Evolutionary conservation across 2,329 filamentous ascomycete genomes (phyloP), one percentile per base, ranked within the genome.

Genomic region (Akanthomyces muscarius): DNA sequence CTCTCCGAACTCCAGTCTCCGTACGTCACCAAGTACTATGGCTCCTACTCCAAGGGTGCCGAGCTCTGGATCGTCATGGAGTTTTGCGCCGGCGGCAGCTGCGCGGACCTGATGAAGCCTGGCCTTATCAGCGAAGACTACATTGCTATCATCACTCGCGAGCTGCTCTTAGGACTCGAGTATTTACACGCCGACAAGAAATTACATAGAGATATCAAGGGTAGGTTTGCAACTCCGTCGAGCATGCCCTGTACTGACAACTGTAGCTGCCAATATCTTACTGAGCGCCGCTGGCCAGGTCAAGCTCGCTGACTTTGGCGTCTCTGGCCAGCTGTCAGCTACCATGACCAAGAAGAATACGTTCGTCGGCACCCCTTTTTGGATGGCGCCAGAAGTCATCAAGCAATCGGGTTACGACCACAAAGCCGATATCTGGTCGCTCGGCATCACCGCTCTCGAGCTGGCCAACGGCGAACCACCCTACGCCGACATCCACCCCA

Each of bases 321-420:
- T 99, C 7, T 97, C 94, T 1, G 94, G 94, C 33, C 95, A 98
- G 77, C 83, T 98, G 25, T 96, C 94, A 11, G 94, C 94, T 7
- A 99, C 94, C 56, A 98, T 98, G 93, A 97, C 94, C 66, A 98
- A 98, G 83, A 98, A 98, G 80, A 98, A 98, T 74, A 98, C 94
- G 0, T 99, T 98, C 75, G 94, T 99, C 38, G 95, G 95, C 41
- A 98, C 94, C 0, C 94, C 95, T 1, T 99, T 98, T 74, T 99
- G 95, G 95, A 99, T 99, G 94, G 94, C 95, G 3, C 94, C 94
- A 13, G 94, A 99, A 77, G 94, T 98, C 62, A 99, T 99, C 76
- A 97, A 97, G 78, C 94, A 99, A 75, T 96, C 92, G 63, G 94
- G 94, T 55, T 97, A 98, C 79, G 94, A 97, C 75, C 92, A 96